These are phyloP conservation scores for Colletotrichum chrysophilum DNA, from an alignment of 2,329 filamentous ascomycete genomes.

Conservation along the genomic window DNA sequence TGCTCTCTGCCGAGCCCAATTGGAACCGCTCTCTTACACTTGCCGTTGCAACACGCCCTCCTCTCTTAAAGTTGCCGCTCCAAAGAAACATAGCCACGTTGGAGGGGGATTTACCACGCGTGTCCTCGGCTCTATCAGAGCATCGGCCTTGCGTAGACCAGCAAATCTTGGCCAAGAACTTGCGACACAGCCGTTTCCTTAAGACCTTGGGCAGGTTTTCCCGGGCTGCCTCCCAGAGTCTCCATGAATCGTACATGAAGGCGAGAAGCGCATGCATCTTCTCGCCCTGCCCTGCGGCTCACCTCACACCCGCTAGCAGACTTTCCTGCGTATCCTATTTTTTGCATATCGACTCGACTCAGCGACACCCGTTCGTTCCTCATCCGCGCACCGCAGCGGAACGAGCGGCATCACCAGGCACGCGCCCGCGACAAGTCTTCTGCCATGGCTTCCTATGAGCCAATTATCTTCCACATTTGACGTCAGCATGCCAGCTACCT, in stretches of 20 bases:
- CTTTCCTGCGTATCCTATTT: background rate
- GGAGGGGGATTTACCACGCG: background rate
- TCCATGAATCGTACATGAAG: conserved; percentile 17
- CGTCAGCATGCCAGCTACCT: conserved; percentile 28
- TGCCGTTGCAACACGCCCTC: conserved; percentile 7
- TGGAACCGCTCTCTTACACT: conserved; percentile 15
- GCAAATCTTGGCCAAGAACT: conserved; percentile 14
- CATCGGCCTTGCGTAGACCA: background rate
- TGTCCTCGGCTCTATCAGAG: conserved; percentile 10
- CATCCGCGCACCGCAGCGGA: background rate
- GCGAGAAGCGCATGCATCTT: conserved; percentile 15
- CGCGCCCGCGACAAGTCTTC: conserved; percentile 5
- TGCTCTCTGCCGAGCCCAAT: background rate
- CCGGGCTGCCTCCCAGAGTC: conserved; percentile 20
- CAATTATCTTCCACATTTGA: conserved; percentile 17
- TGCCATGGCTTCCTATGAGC: conserved; percentile 21
- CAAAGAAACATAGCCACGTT: conserved; percentile 5
- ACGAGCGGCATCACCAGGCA: conserved; percentile 10
- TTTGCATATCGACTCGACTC: background rate
- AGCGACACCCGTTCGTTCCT: conserved; percentile 6
- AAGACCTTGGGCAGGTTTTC: conserved; percentile 12
- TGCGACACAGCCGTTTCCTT: conserved; percentile 1
- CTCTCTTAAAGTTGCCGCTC: conserved; percentile 14
- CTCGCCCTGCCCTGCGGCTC: background rate
- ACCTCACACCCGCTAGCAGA: conserved; percentile 5